Base-by-base conservation (phyloP, 2,329 filamentous ascomycete species). In the Venturia effusa region DNA sequence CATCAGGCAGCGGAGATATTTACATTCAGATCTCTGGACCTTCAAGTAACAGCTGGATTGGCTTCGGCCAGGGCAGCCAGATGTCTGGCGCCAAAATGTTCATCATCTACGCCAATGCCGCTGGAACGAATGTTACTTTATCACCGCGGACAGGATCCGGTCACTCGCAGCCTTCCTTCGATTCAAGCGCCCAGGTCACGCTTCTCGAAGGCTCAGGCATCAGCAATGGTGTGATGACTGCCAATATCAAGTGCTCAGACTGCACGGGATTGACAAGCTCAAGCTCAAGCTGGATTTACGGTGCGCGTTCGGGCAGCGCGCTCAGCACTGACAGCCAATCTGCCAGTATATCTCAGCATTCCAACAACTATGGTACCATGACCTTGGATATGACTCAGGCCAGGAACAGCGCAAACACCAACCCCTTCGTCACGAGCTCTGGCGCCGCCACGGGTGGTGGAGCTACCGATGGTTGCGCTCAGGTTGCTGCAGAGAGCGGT, bases 81-180 rank as follows among this genome's bases (percentile, higher is more conserved):
- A 86, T 86, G 84, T 67, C 71, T 19, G 79, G 78, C 27, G 71
- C 83, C 6, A 84, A 84, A 70, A 84, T 86, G 59, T 85, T 86
- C 69, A 73, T 85, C 54, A 75, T 84, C 6, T 86, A 86, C 68
- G 77, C 80, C n/a, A 77, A 79, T 32, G 73, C 77, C 45, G 72
- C 73, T 43, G 79, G 81, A 32, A 77, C 72, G 54, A 85, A 84
- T 66, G 80, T 86, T 17, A 86, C 84, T 0, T 67, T 86, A 10
- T 85, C 83, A 3, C 80, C 83, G 11, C 74, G 83, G 48, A 67
- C 75, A 7, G 78, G 78, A 10, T 74, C 68, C 15, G 81, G 80
- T 7, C 70, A 83, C 39, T 66, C 62, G 3, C 67, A 74, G 66
- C 83, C 83, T 1, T 66, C 69, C 19, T 70, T 76, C 63, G 77